phyloP scores from a whole-genome alignment of 2,329 filamentous ascomycete genomes.

The Fusarium devonianum region DNA sequence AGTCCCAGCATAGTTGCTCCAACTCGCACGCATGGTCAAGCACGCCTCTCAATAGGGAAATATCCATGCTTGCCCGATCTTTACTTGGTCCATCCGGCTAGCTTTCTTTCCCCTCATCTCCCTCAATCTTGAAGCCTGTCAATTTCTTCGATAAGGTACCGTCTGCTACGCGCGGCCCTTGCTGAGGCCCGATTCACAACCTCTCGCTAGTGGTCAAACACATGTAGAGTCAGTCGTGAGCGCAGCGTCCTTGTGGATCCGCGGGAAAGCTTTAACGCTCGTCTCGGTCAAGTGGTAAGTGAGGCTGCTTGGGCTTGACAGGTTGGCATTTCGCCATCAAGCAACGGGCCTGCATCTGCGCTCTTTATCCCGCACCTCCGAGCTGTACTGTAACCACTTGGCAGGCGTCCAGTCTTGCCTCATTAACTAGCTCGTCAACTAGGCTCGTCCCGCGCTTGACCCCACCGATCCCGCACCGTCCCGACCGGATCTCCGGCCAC shows the following conservation, averaged over 20 bases:
- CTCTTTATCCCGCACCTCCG: conserved; percentile 21
- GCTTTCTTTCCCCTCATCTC: conserved; percentile 25
- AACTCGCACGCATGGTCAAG: conserved; percentile 22
- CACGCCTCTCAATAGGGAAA: conserved; percentile 28
- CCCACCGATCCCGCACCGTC: conserved; percentile 35
- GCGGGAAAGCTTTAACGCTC: conserved; percentile 3
- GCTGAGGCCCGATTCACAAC: conserved; percentile 27
- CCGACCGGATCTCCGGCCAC: conserved; percentile 29
- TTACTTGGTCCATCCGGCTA: conserved; percentile 8
- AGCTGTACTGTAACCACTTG: not conserved
- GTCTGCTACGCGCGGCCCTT: conserved; percentile 22
- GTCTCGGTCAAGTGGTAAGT: too few relatives aligned
- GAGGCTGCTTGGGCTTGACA: conserved; percentile 40
- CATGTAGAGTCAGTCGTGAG: conserved; percentile 42
- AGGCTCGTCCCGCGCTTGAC: conserved; percentile 40
- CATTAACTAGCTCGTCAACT: too few relatives aligned
- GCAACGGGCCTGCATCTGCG: conserved; percentile 38
- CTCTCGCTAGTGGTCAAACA: conserved; percentile 22
- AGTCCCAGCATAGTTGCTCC: conserved; percentile 9
- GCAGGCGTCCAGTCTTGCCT: too few relatives aligned
- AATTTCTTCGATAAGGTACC: conserved; percentile 31
- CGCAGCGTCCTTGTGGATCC: conserved; percentile 34
- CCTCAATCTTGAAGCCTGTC: conserved; percentile 13
- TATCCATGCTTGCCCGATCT: conserved; percentile 9
- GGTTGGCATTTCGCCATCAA: conserved; percentile 42